phyloP scores from a whole-genome alignment of 2,329 filamentous ascomycete genomes.

The Boeremia lycopersici region DNA sequence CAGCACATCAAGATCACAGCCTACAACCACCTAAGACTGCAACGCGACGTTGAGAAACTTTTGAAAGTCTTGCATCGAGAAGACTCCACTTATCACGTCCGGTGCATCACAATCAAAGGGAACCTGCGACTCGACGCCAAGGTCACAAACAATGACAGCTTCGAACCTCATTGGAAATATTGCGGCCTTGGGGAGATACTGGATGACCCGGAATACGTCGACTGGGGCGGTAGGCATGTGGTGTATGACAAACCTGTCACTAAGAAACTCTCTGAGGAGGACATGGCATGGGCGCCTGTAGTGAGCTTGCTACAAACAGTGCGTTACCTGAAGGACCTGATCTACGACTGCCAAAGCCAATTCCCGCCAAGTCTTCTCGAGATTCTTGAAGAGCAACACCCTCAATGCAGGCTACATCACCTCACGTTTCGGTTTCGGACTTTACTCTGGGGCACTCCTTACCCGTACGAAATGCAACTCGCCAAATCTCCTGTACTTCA shows the following conservation, averaged over 20 bases:
- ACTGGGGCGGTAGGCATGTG: background rate
- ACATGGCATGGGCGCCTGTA: background rate
- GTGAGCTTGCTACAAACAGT: background rate
- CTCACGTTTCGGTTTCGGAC: background rate
- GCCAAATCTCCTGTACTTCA: background rate
- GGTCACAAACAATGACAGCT: background rate
- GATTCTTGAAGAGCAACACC: background rate
- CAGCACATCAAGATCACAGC: background rate
- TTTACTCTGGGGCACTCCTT: background rate
- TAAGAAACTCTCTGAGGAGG: background rate
- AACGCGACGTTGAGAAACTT: background rate
- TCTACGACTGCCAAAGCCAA: background rate
- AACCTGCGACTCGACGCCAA: background rate
- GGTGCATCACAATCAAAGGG: background rate
- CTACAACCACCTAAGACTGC: background rate
- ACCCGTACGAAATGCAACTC: background rate
- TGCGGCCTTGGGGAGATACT: background rate
- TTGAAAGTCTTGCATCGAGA: background rate
- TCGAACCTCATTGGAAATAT: background rate
- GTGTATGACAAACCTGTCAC: background rate
- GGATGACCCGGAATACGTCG: background rate
- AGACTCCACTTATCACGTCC: background rate
- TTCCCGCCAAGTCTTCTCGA: background rate
- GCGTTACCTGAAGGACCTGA: background rate
- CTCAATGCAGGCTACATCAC: background rate